These are phyloP conservation scores for Graphilbum sp. DNA, from an alignment of 2,329 filamentous ascomycete species.

Conservation along the genomic window DNA sequence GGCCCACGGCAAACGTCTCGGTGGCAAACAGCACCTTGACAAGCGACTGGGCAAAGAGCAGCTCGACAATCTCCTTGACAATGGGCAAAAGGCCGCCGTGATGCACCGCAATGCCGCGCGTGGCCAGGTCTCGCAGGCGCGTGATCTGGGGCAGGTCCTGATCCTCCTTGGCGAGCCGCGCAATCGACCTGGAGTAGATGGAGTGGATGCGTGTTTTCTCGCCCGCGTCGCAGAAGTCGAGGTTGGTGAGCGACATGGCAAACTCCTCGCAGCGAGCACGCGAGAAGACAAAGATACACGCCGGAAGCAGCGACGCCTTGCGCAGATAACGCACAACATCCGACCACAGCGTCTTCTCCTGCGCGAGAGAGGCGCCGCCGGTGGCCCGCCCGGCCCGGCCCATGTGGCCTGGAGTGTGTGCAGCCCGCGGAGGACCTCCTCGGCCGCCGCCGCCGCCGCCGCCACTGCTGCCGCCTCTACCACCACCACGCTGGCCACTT, in stretches of 20 bases:
- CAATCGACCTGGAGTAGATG: conserved; percentile 90
- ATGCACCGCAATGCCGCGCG: conserved; percentile 85
- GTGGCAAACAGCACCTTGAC: conserved; percentile 97
- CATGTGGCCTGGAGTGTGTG: conserved; percentile 65
- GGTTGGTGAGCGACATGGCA: conserved; percentile 82
- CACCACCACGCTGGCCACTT: conserved; percentile 18
- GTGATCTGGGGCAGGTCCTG: conserved; percentile 82
- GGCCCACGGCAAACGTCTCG: conserved; percentile 95
- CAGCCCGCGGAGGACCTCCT: conserved; percentile 38
- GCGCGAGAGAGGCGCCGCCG: conserved; percentile 73
- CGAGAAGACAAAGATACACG: conserved; percentile 96
- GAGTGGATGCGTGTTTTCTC: conserved; percentile 97
- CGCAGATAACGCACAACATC: conserved; percentile 83
- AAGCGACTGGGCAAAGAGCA: conserved; percentile 83
- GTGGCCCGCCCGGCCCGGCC: conserved; percentile 73
- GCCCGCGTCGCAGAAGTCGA: conserved; percentile 82
- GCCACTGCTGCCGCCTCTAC: not conserved
- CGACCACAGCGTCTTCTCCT: conserved; percentile 95
- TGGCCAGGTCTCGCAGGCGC: conserved; percentile 67
- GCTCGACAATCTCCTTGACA: conserved; percentile 94
- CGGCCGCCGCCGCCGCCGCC: not conserved
- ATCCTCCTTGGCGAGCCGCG: conserved; percentile 80
- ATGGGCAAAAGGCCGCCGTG: conserved; percentile 90
- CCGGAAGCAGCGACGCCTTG: conserved; percentile 74
- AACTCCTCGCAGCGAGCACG: conserved; percentile 97